A percentile compares a stretch with the other conserved stretches of the same genome.
These are phyloP conservation scores for Hsuehochloa calcarea DNA, from an alignment of 176 grass and related monocot genomes.

Conservation along the genomic window DNA sequence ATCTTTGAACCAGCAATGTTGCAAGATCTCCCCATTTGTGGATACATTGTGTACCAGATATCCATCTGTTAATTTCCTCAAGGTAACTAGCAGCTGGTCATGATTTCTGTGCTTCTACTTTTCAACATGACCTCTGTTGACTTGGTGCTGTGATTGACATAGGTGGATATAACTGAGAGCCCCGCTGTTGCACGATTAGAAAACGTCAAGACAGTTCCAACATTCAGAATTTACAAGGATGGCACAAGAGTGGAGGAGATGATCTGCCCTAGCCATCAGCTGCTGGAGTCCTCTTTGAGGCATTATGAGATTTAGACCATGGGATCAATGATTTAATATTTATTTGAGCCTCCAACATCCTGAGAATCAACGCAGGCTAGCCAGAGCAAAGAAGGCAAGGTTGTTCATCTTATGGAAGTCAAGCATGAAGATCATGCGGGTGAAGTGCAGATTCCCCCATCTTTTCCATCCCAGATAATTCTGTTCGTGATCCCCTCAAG, in stretches of 20 bases:
- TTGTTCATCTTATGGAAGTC: conserved; percentile 14
- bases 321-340: conserved; percentile 22
- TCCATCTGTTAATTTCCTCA: conserved; percentile 90
- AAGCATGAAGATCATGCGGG: conserved; percentile 29
- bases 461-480: conserved; percentile 2
- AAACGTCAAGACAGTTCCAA: conserved; percentile 78
- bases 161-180: conserved; percentile 77
- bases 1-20: conserved; percentile 62
- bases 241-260: conserved; percentile 83
- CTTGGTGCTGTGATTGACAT: not conserved
- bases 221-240: conserved; percentile 95
- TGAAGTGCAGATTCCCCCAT: conserved; percentile 6
- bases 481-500: not conserved
- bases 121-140: not conserved
- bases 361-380: conserved; percentile 19
- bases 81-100: conserved; percentile 45
- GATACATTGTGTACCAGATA: conserved; percentile 70
- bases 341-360: conserved; percentile 22
- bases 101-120: not conserved
- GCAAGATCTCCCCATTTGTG: conserved; percentile 70
- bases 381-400: conserved; percentile 5
- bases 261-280: conserved; percentile 82
- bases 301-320: conserved; percentile 74
- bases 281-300: conserved; percentile 82
- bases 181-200: conserved; percentile 60